A percentile compares a stretch with the other conserved stretches of the same genome.
These are phyloP conservation scores for Nemania diffusa DNA, from an alignment of 2,329 filamentous ascomycete species.

Conservation along the genomic window DNA sequence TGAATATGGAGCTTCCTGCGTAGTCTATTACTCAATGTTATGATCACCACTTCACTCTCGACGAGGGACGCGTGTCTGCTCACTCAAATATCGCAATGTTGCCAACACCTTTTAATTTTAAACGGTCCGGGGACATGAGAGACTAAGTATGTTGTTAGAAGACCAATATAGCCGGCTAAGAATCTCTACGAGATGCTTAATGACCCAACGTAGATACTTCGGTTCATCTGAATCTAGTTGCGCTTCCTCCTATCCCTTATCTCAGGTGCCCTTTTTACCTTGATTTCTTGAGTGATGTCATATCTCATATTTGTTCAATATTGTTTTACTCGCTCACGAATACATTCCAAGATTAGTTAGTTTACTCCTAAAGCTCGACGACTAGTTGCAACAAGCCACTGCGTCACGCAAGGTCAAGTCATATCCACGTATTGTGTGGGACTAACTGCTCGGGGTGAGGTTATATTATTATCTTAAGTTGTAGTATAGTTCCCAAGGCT, in stretches of 20 bases:
- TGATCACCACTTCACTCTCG: neutral
- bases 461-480: constrained; percentile 27
- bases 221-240: too few relatives aligned
- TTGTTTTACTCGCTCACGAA: neutral
- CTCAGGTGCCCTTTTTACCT: too few relatives aligned
- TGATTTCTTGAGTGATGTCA: neutral
- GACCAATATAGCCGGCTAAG: too few relatives aligned
- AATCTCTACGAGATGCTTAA: too few relatives aligned
- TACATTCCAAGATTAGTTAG: neutral
- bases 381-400: neutral
- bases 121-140: too few relatives aligned
- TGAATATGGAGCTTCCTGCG: too few relatives aligned
- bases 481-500: neutral
- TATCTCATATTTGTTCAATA: neutral
- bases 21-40: too few relatives aligned
- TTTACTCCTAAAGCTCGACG: neutral
- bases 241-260: too few relatives aligned
- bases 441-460: constrained; percentile 13
- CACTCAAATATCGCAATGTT: neutral
- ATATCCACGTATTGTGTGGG: neutral
- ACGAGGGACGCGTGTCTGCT: neutral
- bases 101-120: too few relatives aligned
- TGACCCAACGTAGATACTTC: too few relatives aligned
- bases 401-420: neutral
- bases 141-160: too few relatives aligned